Evolutionary conservation across 805 yeast species (phyloP), one percentile per base, ranked within the genome.

Genomic region (Wickerhamiella domercqiae): DNA sequence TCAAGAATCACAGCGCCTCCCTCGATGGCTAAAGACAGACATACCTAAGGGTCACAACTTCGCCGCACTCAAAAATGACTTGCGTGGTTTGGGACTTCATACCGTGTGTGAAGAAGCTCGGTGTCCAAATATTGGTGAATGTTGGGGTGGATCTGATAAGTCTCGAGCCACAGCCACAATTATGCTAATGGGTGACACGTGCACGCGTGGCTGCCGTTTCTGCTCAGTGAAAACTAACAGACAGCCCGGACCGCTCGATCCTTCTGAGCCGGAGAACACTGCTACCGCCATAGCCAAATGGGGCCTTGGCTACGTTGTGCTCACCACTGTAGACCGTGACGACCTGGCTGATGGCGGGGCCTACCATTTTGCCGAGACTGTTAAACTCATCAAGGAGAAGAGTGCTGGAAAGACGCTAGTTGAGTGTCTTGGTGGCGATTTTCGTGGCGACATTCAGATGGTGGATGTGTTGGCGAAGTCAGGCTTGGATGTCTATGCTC

Each of bases 21-120:
- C 99, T 2, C 63, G 72, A 34, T 90, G 99, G 99, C 66, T 90
- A 38, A 84, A 82, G 56, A 94, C 86, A 2, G 93, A 93, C 2
- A 87, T 90, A 44, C 98, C 98, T n/a, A 82, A 81, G 61, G 99
- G 99, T 32, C 68, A 75, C 45, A 76, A 79, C 20, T 90, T 72
- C 57, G 75, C 75, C 49, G 75, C 73, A 47, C 65, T 90, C 48
- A 84, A 87, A 54, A 70, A 73, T 34, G 99, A 90, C 53, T 76
- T 90, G 24, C 68, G 83, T 43, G 96, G 93, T 41, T 64, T 90
- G 42, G 82, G 83, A 46, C 64, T 90, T 36, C 78, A 94, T 26
- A 90, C 99, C 0, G 99, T 90, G 21, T 90, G 99, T 61, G 97
- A 90, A 59, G 98, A 90, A 54, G 98, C 98, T 3, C 78, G 90